These are phyloP conservation scores for Erysimum cheiranthoides DNA, from an alignment of 345 rosid genomes.

Conservation along the genomic window DNA sequence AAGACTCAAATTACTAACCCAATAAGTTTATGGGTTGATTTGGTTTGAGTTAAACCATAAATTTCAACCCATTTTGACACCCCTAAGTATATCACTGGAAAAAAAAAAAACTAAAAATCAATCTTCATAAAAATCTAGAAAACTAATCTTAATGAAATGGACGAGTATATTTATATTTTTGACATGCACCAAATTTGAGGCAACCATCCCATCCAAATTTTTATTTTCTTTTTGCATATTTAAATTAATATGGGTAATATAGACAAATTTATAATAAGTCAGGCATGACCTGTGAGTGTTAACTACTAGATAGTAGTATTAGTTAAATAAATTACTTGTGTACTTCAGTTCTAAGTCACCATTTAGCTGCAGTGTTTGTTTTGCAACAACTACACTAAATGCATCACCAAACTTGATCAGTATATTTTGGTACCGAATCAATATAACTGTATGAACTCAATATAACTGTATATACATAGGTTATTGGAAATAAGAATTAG, in stretches of 20 bases:
- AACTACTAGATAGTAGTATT: not conserved
- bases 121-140: not conserved
- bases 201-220: not conserved
- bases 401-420: not conserved
- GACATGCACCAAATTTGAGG: not conserved
- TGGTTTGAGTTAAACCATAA: too few relatives aligned
- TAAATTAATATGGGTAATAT: not conserved
- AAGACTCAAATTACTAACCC: too few relatives aligned
- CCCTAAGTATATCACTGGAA: too few relatives aligned
- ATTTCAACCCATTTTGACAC: too few relatives aligned
- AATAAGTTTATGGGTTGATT: too few relatives aligned
- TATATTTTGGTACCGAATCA: not conserved
- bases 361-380: slow-evolving; percentile 7
- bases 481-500: not conserved
- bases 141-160: not conserved
- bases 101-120: too few relatives aligned
- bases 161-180: not conserved
- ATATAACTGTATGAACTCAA: not conserved
- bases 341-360: not conserved
- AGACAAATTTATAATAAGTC: not conserved
- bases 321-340: not conserved
- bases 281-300: not conserved
- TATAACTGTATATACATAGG: not conserved
- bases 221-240: not conserved
- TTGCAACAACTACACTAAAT: slow-evolving; percentile 5